Evolutionary conservation across 345 rosid species (phyloP), one percentile per base, ranked within the genome.

Genomic region (Reutealis trisperma): DNA sequence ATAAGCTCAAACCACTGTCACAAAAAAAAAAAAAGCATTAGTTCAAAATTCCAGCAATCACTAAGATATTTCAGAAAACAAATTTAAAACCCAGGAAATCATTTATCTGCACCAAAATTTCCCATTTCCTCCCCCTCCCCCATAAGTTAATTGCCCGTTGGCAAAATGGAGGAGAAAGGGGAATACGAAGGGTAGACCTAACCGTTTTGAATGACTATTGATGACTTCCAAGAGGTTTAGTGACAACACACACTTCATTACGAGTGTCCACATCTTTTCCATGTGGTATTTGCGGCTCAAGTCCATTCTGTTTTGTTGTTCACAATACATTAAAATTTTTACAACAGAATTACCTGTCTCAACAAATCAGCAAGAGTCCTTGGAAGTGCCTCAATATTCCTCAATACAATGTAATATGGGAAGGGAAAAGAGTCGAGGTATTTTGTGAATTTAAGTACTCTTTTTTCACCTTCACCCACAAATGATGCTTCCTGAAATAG

Each of bases 1-100:
- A 92, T 92, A 61, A 96, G 84, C 90, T 96, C 99, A 18, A 96
- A 93, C 99, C 98, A 96, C 99, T 93, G 91, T 81, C 59, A 78
- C 63, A 58, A 52, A 34, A 63, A 59, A 6, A 51, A 69, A 79
- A 58, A 16, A 15, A 45, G 45, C 2, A 63, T n/a, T 37, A 24
- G 34, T 49, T 47, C 11, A 19, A 30, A 14, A 74, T 24, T 60
- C 63, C 15, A 60, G 63, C 8, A 21, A 8, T 22, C 63, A 13
- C 4, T 52, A 52, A 37, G 57, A 4, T 52, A 5, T 52, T 15
- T 15, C 19, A 52, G 8, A 25, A 61, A 22, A 2, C 16, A 61
- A 61, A 61, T 25, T 1, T 27, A 12, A 1, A 61, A 11, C 1
- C 2, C 34, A 25, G 34, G 7, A 61, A 12, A 61, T 27, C 11